A percentile compares a stretch with the other conserved stretches of the same genome.
phyloP scores from a whole-genome alignment of 2,329 filamentous ascomycete genomes.

The Incumbomyces delicatus region DNA sequence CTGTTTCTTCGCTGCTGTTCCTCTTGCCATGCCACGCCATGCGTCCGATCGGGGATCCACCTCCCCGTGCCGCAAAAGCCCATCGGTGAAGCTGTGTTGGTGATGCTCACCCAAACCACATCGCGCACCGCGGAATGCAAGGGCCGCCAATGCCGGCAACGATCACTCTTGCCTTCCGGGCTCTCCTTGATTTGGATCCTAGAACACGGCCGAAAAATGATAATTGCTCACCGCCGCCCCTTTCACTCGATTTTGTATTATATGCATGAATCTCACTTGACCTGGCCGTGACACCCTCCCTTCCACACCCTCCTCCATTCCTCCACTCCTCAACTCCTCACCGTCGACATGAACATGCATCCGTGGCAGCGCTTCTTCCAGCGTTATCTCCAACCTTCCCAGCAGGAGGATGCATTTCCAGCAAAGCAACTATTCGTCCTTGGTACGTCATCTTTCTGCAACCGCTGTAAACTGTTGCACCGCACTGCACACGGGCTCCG shows the following conservation, averaged over 20 bases:
- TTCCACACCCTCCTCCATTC: no score
- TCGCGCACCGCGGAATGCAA: not conserved
- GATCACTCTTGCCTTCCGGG: not conserved
- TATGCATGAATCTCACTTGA: not conserved
- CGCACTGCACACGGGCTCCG: no score
- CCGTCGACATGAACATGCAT: not conserved
- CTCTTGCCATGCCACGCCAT: slow-evolving; percentile 1
- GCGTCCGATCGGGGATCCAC: slow-evolving; percentile 2
- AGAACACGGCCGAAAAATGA: not conserved
- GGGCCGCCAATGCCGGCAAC: not conserved
- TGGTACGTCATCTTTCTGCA: slow-evolving; percentile 28
- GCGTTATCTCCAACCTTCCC: slow-evolving; percentile 2
- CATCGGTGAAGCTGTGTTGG: slow-evolving; percentile 4
- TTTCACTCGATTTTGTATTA: not conserved
- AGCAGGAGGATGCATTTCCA: slow-evolving; percentile 43
- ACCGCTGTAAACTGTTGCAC: no score
- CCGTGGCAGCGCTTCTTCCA: not conserved
- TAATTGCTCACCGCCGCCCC: slow-evolving; percentile 1
- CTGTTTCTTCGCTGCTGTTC: not conserved
- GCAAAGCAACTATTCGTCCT: slow-evolving; percentile 45
- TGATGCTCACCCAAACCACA: not conserved
- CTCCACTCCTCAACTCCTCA: no score
- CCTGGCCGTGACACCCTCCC: not conserved
- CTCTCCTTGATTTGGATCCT: not conserved
- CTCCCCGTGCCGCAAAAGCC: slow-evolving; percentile 1